Percentiles rank a stretch among this genome's conserved stretches.
phyloP scores from a whole-genome alignment of 2,329 filamentous ascomycete genomes.

The Balansia obtecta region DNA sequence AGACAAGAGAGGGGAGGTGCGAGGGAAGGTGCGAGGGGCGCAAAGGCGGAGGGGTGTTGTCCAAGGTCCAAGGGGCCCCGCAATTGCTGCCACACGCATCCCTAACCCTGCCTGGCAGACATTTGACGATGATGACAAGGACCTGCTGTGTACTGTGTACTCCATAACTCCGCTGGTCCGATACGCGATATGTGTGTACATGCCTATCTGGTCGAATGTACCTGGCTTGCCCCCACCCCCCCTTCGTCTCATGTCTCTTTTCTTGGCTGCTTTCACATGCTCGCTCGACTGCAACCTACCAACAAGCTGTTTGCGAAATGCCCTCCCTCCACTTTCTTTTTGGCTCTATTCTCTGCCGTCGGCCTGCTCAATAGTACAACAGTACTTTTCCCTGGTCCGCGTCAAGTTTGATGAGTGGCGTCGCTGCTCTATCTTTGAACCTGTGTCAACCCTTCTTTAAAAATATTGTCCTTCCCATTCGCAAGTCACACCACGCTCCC shows the following conservation, averaged over 20 bases:
- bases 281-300: background rate
- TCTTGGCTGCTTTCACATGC: slow-evolving; percentile 6
- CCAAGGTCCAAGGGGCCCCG: background rate
- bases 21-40: no score
- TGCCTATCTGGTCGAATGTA: no score
- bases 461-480: slow-evolving; percentile 5
- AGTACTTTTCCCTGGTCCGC: background rate
- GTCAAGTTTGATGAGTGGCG: slow-evolving; percentile 5
- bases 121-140: no score
- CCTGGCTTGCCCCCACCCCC: background rate
- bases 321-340: background rate
- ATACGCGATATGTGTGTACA: no score
- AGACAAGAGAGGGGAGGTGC: background rate
- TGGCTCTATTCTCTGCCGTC: background rate
- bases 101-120: background rate
- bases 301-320: background rate
- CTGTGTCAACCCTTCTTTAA: slow-evolving; percentile 3
- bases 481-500: background rate
- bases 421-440: background rate
- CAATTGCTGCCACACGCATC: slow-evolving; percentile 4
- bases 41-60: no score
- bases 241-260: background rate
- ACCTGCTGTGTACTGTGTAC: no score
- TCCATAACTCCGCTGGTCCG: no score
- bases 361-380: no score